These are phyloP conservation scores for Fraxinus latifolia DNA, from an alignment of 305 asterid genomes.

Conservation along the genomic window DNA sequence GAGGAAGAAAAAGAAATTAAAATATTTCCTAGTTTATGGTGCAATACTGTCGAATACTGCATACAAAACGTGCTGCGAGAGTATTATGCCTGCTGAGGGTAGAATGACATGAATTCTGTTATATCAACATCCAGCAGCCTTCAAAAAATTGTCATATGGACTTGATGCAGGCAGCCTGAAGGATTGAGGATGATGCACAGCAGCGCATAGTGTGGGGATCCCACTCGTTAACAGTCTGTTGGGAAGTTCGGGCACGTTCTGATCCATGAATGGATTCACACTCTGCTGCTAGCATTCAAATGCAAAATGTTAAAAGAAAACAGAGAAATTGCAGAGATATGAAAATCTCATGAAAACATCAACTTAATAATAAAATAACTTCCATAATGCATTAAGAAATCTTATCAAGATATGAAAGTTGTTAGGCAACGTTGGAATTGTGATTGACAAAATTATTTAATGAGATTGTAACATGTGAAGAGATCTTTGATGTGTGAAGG, in stretches of 20 bases:
- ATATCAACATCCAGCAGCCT: constrained; percentile 73
- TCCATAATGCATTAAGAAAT: background rate
- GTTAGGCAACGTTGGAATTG: background rate
- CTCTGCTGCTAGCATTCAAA: constrained; percentile 35
- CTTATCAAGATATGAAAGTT: background rate
- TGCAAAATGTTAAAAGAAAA: background rate
- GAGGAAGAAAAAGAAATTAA: background rate
- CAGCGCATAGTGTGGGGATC: constrained; percentile 38
- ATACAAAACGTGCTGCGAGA: background rate
- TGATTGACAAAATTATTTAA: background rate
- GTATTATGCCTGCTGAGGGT: background rate
- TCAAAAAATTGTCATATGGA: constrained; percentile 85
- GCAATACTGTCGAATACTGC: background rate
- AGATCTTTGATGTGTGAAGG: background rate
- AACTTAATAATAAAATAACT: background rate
- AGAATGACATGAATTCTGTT: background rate
- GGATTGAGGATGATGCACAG: constrained; percentile 50
- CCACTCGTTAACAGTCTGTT: constrained; percentile 28
- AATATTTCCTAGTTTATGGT: background rate
- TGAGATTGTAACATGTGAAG: background rate
- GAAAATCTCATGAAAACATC: background rate
- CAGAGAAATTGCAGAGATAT: background rate
- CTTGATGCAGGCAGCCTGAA: constrained; percentile 74
- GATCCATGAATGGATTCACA: constrained; percentile 45
- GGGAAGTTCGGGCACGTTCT: constrained; percentile 17